phyloP scores from a whole-genome alignment of 257 asterid genomes.

The Solanum gandarillasii region DNA sequence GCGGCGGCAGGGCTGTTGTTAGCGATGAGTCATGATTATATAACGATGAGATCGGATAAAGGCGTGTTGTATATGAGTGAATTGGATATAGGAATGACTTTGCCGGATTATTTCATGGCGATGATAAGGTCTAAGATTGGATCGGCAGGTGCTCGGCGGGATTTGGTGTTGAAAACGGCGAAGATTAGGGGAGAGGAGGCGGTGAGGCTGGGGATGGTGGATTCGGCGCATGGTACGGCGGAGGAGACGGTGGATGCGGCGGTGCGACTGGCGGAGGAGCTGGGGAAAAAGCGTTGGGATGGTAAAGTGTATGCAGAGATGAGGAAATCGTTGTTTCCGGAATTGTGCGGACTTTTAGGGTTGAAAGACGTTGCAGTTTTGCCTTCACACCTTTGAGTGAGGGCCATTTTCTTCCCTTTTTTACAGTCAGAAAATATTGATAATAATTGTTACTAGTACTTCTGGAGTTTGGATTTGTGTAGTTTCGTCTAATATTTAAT shows the following conservation, averaged over 20 bases:
- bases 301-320: slow-evolving; percentile 54
- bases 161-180: slow-evolving; percentile 36
- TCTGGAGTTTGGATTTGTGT: not conserved
- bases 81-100: slow-evolving; percentile 68
- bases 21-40: slow-evolving; percentile 69
- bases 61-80: slow-evolving; percentile 79
- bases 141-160: slow-evolving; percentile 30
- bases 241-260: slow-evolving; percentile 62
- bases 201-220: slow-evolving; percentile 48
- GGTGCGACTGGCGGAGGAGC: slow-evolving; percentile 29
- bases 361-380: slow-evolving; percentile 17
- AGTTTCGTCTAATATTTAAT: no score
- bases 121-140: slow-evolving; percentile 40
- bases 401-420: not conserved
- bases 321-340: slow-evolving; percentile 56
- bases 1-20: slow-evolving; percentile 71
- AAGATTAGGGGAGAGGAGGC: slow-evolving; percentile 57
- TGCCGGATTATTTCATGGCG: slow-evolving; percentile 69
- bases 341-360: slow-evolving; percentile 41
- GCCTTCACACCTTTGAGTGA: slow-evolving; percentile 51
- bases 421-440: not conserved
- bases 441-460: not conserved
- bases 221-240: slow-evolving; percentile 24
- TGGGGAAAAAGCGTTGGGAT: slow-evolving; percentile 48
- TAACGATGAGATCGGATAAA: slow-evolving; percentile 47